These are phyloP conservation scores for Yarrowia divulgata DNA, from an alignment of 805 yeast genomes.

Conservation along the genomic window DNA sequence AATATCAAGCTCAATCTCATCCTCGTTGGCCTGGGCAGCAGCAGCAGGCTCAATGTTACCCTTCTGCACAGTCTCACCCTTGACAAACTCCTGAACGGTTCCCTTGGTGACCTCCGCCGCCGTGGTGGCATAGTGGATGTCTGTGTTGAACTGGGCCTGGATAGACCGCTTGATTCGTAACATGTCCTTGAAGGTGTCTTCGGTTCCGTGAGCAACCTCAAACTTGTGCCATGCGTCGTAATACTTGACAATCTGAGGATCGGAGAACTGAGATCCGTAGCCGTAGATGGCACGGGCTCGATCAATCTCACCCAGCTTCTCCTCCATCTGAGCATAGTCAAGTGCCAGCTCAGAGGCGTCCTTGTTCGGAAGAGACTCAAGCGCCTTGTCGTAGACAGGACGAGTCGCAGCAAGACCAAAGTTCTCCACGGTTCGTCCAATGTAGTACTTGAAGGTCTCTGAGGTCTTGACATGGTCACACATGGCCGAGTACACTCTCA, in stretches of 20 bases:
- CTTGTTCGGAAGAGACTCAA: conserved; percentile 57
- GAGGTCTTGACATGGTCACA: conserved; percentile 48
- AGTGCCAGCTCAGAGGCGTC: conserved; percentile 56
- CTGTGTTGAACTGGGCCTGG: conserved; percentile 45
- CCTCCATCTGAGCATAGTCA: conserved; percentile 59
- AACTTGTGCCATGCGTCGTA: conserved; percentile 80
- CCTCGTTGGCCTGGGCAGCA: conserved; percentile 31
- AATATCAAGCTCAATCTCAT: conserved; percentile 34
- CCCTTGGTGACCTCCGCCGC: conserved; percentile 17
- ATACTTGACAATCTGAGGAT: conserved; percentile 50
- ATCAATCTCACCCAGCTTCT: conserved; percentile 57
- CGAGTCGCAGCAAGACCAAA: conserved; percentile 57
- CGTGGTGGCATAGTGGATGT: conserved; percentile 40
- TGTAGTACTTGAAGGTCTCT: conserved; percentile 56
- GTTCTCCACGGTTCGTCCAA: conserved; percentile 53
- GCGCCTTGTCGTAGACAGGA: conserved; percentile 60
- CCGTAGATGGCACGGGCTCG: conserved; percentile 70
- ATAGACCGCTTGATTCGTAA: conserved; percentile 62
- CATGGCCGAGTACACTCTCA: conserved; percentile 57
- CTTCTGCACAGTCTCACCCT: conserved; percentile 25
- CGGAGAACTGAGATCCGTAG: conserved; percentile 58
- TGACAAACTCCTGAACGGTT: conserved; percentile 21
- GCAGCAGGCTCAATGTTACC: conserved; percentile 19
- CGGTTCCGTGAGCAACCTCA: conserved; percentile 75
- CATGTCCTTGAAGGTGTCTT: conserved; percentile 76